These are phyloP conservation scores for Trichoderma parareesei DNA, from an alignment of 495 filamentous ascomycete genomes.

Conservation along the genomic window DNA sequence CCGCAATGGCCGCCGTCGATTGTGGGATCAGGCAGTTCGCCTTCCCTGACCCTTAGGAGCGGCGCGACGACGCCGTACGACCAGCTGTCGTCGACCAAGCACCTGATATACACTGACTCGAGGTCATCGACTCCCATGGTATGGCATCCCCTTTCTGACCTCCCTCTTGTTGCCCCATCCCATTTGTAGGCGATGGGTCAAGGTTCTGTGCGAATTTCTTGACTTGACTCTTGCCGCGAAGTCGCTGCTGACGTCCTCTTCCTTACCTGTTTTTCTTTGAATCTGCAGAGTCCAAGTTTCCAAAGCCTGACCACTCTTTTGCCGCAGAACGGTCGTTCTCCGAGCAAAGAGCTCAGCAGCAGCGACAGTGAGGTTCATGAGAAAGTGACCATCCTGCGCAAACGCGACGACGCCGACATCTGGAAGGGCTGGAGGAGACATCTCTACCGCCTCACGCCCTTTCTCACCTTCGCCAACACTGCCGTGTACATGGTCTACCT, in stretches of 20 bases:
- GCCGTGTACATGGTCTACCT: conserved; percentile 33
- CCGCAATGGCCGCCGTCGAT: conserved; percentile 3
- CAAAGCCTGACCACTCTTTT: conserved; percentile 12
- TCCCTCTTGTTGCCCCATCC: not conserved
- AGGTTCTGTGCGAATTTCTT: too few species aligned
- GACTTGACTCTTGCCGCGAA: conserved; percentile 5
- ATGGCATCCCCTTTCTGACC: not conserved
- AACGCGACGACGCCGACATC: conserved; percentile 35
- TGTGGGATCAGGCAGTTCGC: not conserved
- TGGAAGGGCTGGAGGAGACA: conserved; percentile 37
- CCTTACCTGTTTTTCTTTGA: not conserved
- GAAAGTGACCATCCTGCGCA: conserved; percentile 28
- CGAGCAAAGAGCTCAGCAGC: conserved; percentile 19
- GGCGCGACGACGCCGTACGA: conserved; percentile 2
- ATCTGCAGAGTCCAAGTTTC: not conserved
- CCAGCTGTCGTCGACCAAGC: not conserved
- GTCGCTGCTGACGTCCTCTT: conserved; percentile 5
- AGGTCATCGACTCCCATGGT: conserved; percentile 5
- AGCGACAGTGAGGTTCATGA: conserved; percentile 25
- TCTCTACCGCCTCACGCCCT: conserved; percentile 28
- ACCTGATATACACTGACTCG: not conserved
- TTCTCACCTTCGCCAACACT: conserved; percentile 32
- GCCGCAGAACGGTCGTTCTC: conserved; percentile 2
- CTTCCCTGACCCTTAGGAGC: not conserved
- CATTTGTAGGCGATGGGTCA: not conserved